A percentile compares a stretch with the other conserved stretches of the same genome.
These are phyloP conservation scores for Firmiana major DNA, from an alignment of 345 rosid genomes.

Conservation along the genomic window DNA sequence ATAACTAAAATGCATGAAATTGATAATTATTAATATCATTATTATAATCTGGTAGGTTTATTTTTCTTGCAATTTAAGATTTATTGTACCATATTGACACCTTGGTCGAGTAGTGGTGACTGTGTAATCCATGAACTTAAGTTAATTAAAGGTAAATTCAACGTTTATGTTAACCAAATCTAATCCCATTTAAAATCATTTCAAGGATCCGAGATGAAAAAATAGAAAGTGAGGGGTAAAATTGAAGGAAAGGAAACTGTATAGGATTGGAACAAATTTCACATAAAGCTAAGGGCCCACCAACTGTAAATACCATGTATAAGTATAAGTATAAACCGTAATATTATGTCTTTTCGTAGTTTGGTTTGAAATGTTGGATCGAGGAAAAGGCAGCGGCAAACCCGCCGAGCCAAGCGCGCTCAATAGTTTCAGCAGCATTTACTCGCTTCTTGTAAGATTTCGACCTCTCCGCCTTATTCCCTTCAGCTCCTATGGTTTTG, in stretches of 20 bases:
- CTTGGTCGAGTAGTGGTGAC: too few relatives aligned
- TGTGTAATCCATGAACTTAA: too few relatives aligned
- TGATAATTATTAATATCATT: too few relatives aligned
- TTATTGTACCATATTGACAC: too few relatives aligned
- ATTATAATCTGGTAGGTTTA: too few relatives aligned
- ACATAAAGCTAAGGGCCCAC: background rate
- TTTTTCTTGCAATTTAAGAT: too few relatives aligned
- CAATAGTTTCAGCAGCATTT: background rate
- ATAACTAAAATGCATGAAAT: too few relatives aligned
- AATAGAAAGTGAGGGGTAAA: background rate
- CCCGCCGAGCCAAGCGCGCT: background rate
- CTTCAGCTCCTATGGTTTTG: background rate
- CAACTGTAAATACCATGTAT: background rate
- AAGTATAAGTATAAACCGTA: background rate
- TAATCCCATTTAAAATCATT: background rate
- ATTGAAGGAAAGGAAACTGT: background rate
- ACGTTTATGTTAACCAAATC: background rate
- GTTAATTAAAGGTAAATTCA: background rate
- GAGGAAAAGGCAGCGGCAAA: slow-evolving; percentile 33
- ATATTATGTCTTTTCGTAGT: background rate
- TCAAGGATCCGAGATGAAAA: background rate
- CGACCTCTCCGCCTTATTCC: background rate
- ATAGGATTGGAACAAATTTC: background rate
- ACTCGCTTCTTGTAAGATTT: slow-evolving; percentile 10
- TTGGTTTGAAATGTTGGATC: slow-evolving; percentile 33